Base-by-base conservation (phyloP, 2,329 filamentous ascomycete species). In the Sclerotinia glacialis region DNA sequence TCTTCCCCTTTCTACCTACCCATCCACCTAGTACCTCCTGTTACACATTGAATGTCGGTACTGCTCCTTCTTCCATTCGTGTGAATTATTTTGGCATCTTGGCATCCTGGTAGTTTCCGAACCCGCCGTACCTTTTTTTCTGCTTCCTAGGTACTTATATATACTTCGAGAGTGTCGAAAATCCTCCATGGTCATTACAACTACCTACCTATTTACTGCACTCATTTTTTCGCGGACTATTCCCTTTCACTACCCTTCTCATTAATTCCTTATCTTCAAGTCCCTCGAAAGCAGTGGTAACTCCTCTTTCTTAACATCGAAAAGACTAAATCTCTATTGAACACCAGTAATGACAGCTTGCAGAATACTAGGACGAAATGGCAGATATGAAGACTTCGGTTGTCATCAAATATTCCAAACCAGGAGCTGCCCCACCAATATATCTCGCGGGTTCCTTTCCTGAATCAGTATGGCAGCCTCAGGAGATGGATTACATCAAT, bases 391-490 rank as follows among this genome's bases (percentile, higher is more conserved):
- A 58, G 37, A 66, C 58, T 8, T 63, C 59, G 16, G 68, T 71
- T 12, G 67, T 53, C 7, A 83, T 93, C 73, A 85, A 82, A 66
- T 92, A 86, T 78, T 80, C 80, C 64, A 85, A 83, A 69, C 78
- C 83, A 2, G 87, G 85, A 64, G 82, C 86, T 1, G 78, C 83
- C 66, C 87, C 89, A 63, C 90, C 90, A 5, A 81, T 93, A 64
- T 93, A 84, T 73, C 79, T 93, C 8, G 88, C 88, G 14, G 90
- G 89, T 21, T 86, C 85, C 28, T 89, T 92, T 73, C 87, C 87
- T 26, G 78, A 85, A 37, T 87, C 88, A 23, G 79, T 83, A 80
- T 93, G 90, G 90, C 76, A 85, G 50, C 83, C 84, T 1, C 79
- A 85, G 56, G 87, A 91, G 78, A 91, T 93, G 89, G 76, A 84